Conservation (phyloP, 306 rosid genomes). For the Nissolia schottii region DNA sequence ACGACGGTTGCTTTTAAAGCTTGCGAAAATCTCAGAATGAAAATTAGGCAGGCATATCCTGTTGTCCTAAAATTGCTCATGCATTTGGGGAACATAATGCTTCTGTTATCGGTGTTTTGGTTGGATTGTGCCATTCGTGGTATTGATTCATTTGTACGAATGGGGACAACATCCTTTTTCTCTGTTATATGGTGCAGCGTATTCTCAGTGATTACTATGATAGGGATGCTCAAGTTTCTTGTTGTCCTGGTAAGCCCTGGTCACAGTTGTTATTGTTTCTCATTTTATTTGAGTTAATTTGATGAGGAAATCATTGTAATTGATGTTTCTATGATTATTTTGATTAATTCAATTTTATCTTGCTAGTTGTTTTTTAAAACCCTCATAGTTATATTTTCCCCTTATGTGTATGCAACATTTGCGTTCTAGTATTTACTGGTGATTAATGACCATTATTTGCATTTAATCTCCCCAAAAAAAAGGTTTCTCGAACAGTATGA, state of each 20-base stretch:
- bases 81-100: conserved; percentile 60
- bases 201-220: conserved; percentile 76
- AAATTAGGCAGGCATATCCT: conserved; percentile 66
- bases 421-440: not conserved
- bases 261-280: conserved; percentile 20
- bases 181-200: conserved; percentile 87
- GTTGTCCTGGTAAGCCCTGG: conserved; percentile 63
- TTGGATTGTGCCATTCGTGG: conserved; percentile 81
- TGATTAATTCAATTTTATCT: not conserved
- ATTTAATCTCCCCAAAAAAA: not conserved
- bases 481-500: not conserved
- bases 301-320: not conserved
- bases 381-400: not conserved
- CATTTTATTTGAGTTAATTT: not conserved
- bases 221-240: conserved; percentile 79
- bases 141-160: conserved; percentile 72
- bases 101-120: conserved; percentile 80
- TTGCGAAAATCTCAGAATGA: conserved; percentile 38
- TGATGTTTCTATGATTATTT: not conserved
- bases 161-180: conserved; percentile 94
- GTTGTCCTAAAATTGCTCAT: conserved; percentile 60
- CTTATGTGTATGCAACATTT: not conserved
- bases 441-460: not conserved
- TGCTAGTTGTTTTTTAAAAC: not conserved
- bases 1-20: conserved; percentile 31